Base-by-base conservation (phyloP, 179 eudicot genomes). In the Carnegiea gigantea region DNA sequence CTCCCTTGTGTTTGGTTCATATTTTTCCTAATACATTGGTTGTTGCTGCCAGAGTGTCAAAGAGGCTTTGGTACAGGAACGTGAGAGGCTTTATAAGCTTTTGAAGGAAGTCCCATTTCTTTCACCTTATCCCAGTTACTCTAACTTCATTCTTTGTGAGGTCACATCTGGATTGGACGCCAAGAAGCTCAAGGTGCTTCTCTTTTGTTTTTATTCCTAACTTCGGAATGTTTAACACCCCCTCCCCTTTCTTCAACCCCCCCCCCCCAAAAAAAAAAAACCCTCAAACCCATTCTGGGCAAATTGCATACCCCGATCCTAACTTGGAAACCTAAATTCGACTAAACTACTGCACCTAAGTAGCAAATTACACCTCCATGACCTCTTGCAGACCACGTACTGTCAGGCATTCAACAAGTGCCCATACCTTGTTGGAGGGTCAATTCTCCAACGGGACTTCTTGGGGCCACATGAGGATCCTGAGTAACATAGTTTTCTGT, bases 61-160 rank as follows among this genome's bases (percentile, higher is more conserved):
- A 87, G 87, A 87, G 65, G 98, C 98, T 68, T 86, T 96, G 91
- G 93, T 94, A 81, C 81, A 88, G 79, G 99, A 96, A 84, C 89
- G 97, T 30, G 95, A 94, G 79, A 88, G 98, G 83, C 96, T 96
- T 23, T 94, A 49, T 38, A 85, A 88, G 80, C 99, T 94, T 86
- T 83, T 96, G 82, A 83, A 92, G 86, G 91, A 89, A 89, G 91
- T 96, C 8, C 93, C 96, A 0, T 96, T 90, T 88, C 96, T 96
- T 46, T 84, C 86, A 70, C 99, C 99, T 48, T 94, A 81, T 79
- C 97, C 98, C 26, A 96, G 99, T 88, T 86, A 89, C 85, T 91
- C 98, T 26, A 94, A 95, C 88, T 95, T 95, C 82, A 95, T 95
- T 87, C 93, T 95, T 62, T 96, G 98, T 24, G 90, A 90, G 86